Evolutionary conservation across 352 stramenopile genomes (phyloP), one percentile per base, ranked within the genome.

Genomic region (Phytophthora podocarpi): DNA sequence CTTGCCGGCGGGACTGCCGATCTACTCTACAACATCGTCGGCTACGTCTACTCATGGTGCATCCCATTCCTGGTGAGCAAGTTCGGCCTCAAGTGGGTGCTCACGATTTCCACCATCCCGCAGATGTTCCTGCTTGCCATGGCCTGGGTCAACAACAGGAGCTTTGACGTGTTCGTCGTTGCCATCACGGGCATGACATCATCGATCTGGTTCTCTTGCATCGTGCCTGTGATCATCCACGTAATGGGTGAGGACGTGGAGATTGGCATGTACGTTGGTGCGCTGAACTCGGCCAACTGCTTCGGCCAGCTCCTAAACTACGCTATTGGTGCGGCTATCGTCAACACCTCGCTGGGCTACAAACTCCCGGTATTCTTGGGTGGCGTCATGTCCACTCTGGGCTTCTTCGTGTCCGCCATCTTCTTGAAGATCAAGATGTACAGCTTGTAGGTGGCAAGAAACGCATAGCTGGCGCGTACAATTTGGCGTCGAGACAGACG

Each of bases 341-440:
- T 76, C 16, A 46, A 58, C 15, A 71, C 66, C 1, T 72, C 62
- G n/a, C 51, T 76, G 16, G 67, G 66, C 13, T 76, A 74, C 49
- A 68, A 60, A 12, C 37, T 76, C 26, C 67, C 70, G 20, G 54
- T 76, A 10, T 65, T 78, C 30, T 21, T 78, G n/a, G 70, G 58
- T 4, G 58, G 58, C 0, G 27, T 66, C 10, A 66, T 66, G 54
- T 32, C 58, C 13, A 32, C 58, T 13, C 11, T 87, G 26, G 80
- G 64, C 13, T 81, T 82, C 36, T 18, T 89, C 35, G 48, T 80
- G 20, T 58, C 67, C 20, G 7, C 72, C 0, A 60, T 69, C 63
- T 84, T 75, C 61, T 66, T 87, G 64, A 69, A 67, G 34, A 64
- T 89, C 58, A 76, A 86, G 30, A 85, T 87, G 76, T 64, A 87